Conservation (phyloP, 1,139 yeast species). For the Ogataea hybrid region DNA sequence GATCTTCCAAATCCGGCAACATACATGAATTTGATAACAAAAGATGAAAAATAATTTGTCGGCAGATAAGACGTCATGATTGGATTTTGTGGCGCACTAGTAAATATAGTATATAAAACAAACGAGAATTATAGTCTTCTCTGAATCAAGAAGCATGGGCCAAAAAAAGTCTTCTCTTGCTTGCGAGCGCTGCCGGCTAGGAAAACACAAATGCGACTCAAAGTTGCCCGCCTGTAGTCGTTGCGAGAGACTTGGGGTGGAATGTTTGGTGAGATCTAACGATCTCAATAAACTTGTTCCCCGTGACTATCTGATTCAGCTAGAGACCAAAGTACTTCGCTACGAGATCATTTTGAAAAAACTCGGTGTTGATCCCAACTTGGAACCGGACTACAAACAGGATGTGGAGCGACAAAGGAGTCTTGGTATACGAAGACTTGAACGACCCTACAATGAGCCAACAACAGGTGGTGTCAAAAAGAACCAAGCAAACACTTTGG, state of each 20-base stretch:
- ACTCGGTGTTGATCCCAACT: not conserved
- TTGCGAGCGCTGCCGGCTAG: not conserved
- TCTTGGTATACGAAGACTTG: not conserved
- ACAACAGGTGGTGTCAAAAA: not conserved
- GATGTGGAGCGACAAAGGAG: not conserved
- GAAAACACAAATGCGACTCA: conserved; percentile 1
- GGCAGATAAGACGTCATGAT: not conserved
- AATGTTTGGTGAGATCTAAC: not conserved
- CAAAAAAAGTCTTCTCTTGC: not conserved
- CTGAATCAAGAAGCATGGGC: not conserved
- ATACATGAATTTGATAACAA: not conserved
- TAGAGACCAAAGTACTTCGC: not conserved
- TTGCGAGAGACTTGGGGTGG: not conserved
- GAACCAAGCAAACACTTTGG: not conserved
- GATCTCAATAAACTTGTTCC: not conserved
- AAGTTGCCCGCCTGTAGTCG: conserved; percentile 1
- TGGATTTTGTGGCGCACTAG: not conserved
- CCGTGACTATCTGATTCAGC: not conserved
- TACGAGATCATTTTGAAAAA: not conserved
- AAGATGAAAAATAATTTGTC: not conserved
- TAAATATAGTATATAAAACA: not conserved
- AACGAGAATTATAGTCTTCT: not conserved
- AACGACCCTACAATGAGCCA: not conserved
- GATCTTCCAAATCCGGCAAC: not conserved
- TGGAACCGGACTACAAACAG: not conserved